Evolutionary conservation across 1,284 basidiomycete species (phyloP).

Genomic region (Volvariella volvacea): DNA sequence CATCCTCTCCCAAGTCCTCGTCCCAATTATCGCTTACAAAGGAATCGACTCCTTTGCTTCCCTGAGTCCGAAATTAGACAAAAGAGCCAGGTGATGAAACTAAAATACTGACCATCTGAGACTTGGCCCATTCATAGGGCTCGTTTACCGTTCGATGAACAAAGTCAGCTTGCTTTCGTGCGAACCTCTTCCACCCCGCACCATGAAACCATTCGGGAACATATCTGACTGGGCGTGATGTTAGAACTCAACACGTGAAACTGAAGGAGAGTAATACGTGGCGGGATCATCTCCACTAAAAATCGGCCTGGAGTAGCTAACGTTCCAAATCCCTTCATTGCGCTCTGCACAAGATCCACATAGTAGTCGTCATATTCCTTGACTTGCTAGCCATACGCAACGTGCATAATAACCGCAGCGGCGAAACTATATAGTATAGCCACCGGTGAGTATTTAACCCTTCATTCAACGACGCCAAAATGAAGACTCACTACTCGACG

Average conservation of each 20-base stretch:
- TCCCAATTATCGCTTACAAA: no score
- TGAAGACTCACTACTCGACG: constrained; percentile 30
- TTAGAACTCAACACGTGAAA: background rate
- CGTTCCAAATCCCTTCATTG: constrained; percentile 12
- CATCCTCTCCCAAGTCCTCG: constrained; percentile 22
- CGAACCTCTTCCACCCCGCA: constrained; percentile 38
- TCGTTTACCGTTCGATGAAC: constrained; percentile 30
- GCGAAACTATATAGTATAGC: constrained; percentile 1
- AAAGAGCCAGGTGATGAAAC: no score
- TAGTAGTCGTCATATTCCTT: constrained; percentile 16
- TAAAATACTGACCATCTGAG: constrained; percentile 32
- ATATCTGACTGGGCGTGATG: constrained; percentile 29
- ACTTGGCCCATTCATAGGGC: constrained; percentile 38
- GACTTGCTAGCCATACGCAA: constrained; percentile 16
- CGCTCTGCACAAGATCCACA: constrained; percentile 12
- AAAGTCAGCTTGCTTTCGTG: constrained; percentile 29
- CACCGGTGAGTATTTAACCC: background rate
- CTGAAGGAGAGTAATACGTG: background rate
- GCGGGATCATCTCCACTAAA: constrained; percentile 15
- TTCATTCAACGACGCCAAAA: background rate
- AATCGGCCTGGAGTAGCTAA: constrained; percentile 14
- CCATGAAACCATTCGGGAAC: constrained; percentile 51
- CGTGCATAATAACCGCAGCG: constrained; percentile 11
- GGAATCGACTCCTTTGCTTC: no score
- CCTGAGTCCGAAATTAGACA: no score